phyloP scores from a whole-genome alignment of 2,329 filamentous ascomycete species.

The Exutisphaerella laricina region DNA sequence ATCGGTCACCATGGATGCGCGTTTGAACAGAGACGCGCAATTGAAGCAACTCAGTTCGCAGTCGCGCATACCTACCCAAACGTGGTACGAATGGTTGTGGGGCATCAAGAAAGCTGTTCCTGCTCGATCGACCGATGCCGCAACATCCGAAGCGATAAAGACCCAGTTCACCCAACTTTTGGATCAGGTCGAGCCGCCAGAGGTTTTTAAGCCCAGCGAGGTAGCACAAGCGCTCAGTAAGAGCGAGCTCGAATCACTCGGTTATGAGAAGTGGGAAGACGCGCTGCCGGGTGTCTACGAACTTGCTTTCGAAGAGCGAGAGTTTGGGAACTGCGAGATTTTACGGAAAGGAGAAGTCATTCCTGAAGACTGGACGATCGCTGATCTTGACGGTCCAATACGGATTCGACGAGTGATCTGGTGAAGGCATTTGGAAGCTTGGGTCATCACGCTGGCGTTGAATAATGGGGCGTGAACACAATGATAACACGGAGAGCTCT shows the following conservation, averaged over 20 bases:
- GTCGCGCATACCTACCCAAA: constrained; percentile 18
- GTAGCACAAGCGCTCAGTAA: constrained; percentile 41
- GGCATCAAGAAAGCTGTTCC: constrained; percentile 15
- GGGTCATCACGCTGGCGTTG: too few relatives aligned
- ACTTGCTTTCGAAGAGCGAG: constrained; percentile 42
- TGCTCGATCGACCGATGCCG: constrained; percentile 23
- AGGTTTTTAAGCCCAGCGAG: constrained; percentile 49
- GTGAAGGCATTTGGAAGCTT: too few relatives aligned
- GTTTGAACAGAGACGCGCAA: constrained; percentile 20
- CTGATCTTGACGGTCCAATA: constrained; percentile 44
- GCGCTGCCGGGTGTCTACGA: constrained; percentile 42
- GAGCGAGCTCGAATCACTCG: constrained; percentile 35
- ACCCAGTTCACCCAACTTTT: constrained; percentile 26
- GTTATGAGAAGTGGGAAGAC: constrained; percentile 41
- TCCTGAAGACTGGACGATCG: constrained; percentile 28
- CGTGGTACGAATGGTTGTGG: constrained; percentile 22
- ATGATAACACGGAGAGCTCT: too few relatives aligned
- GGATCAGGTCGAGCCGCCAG: constrained; percentile 36
- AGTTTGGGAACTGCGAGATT: constrained; percentile 43
- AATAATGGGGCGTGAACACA: too few relatives aligned
- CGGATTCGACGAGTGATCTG: constrained; percentile 30
- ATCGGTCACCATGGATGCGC: constrained; percentile 22
- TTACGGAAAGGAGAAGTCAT: constrained; percentile 44
- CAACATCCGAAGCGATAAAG: constrained; percentile 23
- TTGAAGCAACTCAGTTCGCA: constrained; percentile 15